Evolutionary conservation across 176 grass and related monocot species (phyloP).

Genomic region (Avena atlantica): DNA sequence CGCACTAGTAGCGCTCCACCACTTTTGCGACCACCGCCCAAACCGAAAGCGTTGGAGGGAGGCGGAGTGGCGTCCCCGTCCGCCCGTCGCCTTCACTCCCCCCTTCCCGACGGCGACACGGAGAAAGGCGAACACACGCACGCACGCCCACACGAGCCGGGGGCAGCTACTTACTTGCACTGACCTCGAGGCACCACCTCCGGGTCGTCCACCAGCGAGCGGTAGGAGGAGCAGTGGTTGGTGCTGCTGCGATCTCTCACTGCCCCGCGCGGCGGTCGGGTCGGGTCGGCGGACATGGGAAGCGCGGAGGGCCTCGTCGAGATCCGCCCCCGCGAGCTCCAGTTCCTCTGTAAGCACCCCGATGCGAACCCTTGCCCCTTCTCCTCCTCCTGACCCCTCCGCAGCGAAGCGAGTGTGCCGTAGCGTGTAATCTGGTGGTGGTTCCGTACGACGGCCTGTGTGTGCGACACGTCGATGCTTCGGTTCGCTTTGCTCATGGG

Average conservation of each 20-base stretch:
- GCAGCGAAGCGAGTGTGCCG: not conserved
- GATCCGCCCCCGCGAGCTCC: constrained; percentile 76
- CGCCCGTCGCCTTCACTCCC: not conserved
- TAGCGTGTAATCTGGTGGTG: not conserved
- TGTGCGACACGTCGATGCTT: not conserved
- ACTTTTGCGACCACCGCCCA: not conserved
- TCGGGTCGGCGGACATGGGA: constrained; percentile 36
- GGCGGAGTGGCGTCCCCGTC: constrained; percentile 29
- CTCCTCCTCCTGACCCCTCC: not conserved
- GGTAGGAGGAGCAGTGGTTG: not conserved
- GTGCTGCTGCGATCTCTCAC: not conserved
- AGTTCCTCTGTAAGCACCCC: constrained; percentile 65
- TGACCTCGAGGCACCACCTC: not conserved
- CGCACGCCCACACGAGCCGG: not conserved
- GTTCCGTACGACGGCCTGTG: not conserved
- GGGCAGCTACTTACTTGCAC: not conserved
- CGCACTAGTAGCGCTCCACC: not conserved
- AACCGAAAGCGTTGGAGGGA: not conserved
- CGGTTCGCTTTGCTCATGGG: not conserved
- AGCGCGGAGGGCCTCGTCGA: constrained; percentile 62
- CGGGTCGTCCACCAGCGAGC: not conserved
- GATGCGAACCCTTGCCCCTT: not conserved
- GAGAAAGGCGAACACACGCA: not conserved
- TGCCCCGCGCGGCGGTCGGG: not conserved
- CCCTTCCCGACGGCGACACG: not conserved